Base-by-base conservation (phyloP, 2,329 filamentous ascomycete genomes). In the Colletotrichum sp. region DNA sequence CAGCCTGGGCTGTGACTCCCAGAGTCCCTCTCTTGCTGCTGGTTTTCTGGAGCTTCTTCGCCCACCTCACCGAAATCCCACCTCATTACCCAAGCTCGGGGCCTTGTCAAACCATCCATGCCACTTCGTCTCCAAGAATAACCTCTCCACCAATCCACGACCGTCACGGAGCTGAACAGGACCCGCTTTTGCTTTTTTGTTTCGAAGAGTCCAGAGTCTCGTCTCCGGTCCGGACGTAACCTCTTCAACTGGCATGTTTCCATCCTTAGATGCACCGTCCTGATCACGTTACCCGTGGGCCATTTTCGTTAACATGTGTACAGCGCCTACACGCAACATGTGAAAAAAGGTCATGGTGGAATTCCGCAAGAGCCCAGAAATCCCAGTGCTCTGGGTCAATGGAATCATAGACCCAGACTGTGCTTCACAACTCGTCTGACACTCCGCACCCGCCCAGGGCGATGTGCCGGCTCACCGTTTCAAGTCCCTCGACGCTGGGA, bases 401-500 rank as follows among this genome's bases (percentile, higher is more conserved):
- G 8, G n/a, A 52, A 52, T 52, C 39, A 49, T 39, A 52, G 63
- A 39, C 28, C 15, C 63, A 39, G 39, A 9, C 57, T 24, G 70
- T 57, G 59, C 59, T 52, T 39, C 67, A 21, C 26, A 44, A 8
- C 39, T 18, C 12, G 39, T 66, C 55, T 57, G 55, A 68, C 32
- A 28, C 60, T 68, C 57, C 34, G 28, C 39, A 34, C 36, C 16
- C 30, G 44, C 32, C 30, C n/a, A 72, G 39, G 39, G 30, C 44
- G 59, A 60, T 66, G 36, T 65, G 69, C 69, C 69, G 30, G 24
- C 69, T 10, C 32, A 64, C 36, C 36, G 72, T 75, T 67, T 75
- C 72, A 75, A 60, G 36, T 67, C 49, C 44, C 24, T 21, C 26
- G 12, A 63, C 72, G 69, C 69, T 55, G 72, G 72, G 72, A 67